Evolutionary conservation across 257 asterid species (phyloP), one percentile per base, ranked within the genome.

Genomic region (Mitragyna speciosa): DNA sequence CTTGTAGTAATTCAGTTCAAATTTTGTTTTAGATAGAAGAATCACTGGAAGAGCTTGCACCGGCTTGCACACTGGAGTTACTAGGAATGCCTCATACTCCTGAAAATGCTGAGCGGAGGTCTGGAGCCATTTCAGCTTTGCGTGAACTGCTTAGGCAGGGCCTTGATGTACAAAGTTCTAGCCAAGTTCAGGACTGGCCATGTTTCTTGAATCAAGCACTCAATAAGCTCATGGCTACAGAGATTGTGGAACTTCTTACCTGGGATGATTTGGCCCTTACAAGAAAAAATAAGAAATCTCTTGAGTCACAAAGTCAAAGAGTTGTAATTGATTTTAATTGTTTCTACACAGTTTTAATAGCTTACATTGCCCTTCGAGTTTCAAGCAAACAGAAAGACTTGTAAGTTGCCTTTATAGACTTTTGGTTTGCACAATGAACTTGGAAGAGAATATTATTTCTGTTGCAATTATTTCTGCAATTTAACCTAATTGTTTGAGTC

Each of bases 151-250:
- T 96, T 86, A 89, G 94, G 82, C 99, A 96, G 86, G 99, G 99
- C 61, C 94, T 94, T 83, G 97, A 90, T 85, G 92, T 88, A 52
- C 97, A 94, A 96, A 79, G 88, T 83, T 86, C 97, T n/a, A 90
- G 98, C 84, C 95, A 89, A 81, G 99, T 96, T 82, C 89, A 92
- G 83, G 99, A 96, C 82, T 96, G 99, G 99, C 89, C 98, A 70
- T 91, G 96, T 89, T 96, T 96, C 86, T 88, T 96, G 81, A 84
- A 83, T 87, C 97, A 91, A 88, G 95, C 97, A 67, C 91, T 96
- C 61, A 94, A 82, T 75, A 94, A 90, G 86, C 98, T 96, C 80
- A 87, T 89, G 94, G 99, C 98, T 74, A 82, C 88, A 28, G 99
- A 96, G 88, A 92, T 92, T 76, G 97, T 94, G 73, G 98, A 94